Evolutionary conservation across 2,329 filamentous ascomycete genomes (phyloP), one percentile per base, ranked within the genome.

Genomic region (Cladosporium sp.): DNA sequence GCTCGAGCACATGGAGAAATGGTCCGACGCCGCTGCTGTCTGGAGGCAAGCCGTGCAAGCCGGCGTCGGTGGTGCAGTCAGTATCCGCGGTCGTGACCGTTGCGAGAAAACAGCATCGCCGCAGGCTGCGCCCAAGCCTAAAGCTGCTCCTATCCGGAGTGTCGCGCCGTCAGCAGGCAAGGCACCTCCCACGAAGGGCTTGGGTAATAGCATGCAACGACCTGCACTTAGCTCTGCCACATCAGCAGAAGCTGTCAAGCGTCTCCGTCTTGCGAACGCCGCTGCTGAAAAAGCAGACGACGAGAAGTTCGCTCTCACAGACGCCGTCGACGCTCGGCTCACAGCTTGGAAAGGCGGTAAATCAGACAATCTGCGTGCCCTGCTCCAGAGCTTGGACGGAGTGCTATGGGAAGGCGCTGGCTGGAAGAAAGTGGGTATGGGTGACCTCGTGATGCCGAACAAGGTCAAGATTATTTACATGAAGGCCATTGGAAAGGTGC

Each of bases 381-480:
- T 99, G 51, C 76, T 99, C 38, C 89, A 88, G 3, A 96, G 91
- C 68, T 74, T 99, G 66, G 93, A 99, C 69, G 84, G 82, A 39
- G 92, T 99, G 28, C 81, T 99, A 28, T 99, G 94, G 94, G 87
- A 90, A 63, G 88, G 87, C 42, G 90, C 91, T 63, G 92, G 91
- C 3, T 99, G 94, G 94, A 97, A 96, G 79, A 96, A 95, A 79
- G 88, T 97, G 59, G 92, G 91, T 34, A 85, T 99, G 85, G 88
- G 92, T 64, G 94, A 99, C 77, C 75, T 99, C 66, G 88, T 99
- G 55, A 84, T 96, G 82, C 87, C 92, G 36, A 92, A 90, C 66
- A 96, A 93, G 80, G 94, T 97, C 73, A 99, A 99, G 84, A 88
- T 99, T 64, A 82, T 89, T 61, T 99, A 99, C 73, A 97, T 99